Evolutionary conservation across 805 yeast genomes (phyloP).

Genomic region (Wickerhamiella spandovensis): DNA sequence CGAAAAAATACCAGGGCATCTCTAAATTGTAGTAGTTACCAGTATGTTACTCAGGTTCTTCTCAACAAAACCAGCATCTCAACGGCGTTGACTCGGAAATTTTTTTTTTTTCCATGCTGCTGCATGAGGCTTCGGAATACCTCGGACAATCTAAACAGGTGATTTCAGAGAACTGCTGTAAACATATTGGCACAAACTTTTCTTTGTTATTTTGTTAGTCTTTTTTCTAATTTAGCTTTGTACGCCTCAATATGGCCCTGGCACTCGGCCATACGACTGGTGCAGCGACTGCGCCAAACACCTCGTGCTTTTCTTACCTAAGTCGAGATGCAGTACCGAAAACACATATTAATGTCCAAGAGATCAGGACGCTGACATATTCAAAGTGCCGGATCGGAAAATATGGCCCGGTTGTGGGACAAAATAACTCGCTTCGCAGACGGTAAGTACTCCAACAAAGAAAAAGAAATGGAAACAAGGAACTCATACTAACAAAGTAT

Average conservation of each 20-base stretch:
- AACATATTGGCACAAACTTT: too few species aligned
- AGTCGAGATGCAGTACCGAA: neutral
- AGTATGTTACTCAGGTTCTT: too few species aligned
- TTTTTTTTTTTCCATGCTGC: neutral
- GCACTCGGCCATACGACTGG: neutral
- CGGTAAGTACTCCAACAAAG: neutral
- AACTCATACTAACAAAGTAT: neutral
- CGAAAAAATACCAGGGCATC: neutral
- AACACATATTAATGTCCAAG: neutral
- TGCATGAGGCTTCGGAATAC: neutral
- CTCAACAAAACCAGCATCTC: too few species aligned
- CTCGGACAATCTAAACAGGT: neutral
- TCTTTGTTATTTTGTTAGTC: too few species aligned
- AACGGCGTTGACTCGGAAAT: too few species aligned
- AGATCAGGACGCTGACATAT: neutral
- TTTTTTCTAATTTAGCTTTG: neutral
- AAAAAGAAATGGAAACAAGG: neutral
- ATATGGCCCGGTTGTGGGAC: neutral
- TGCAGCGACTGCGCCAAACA: neutral
- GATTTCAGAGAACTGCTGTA: neutral
- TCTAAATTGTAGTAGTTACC: neutral
- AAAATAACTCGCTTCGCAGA: neutral
- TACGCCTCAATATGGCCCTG: neutral
- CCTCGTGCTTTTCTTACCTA: neutral
- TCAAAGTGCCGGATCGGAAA: neutral